These are phyloP conservation scores for Neoarthrinium moseri DNA, from an alignment of 2,329 filamentous ascomycete species.

Conservation along the genomic window DNA sequence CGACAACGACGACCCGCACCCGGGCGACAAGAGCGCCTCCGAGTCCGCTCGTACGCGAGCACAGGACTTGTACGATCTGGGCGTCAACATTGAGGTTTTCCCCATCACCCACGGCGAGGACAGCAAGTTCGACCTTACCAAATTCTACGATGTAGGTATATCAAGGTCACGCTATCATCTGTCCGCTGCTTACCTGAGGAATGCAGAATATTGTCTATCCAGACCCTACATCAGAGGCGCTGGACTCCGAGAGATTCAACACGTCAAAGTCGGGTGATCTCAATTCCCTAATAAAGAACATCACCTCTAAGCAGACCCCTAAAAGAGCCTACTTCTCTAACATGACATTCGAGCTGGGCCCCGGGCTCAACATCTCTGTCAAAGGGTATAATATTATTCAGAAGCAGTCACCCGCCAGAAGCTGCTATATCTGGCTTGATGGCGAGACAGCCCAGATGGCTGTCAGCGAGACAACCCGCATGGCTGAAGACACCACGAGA, in stretches of 20 bases:
- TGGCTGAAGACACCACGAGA: constrained; percentile 75
- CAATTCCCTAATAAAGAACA: constrained; percentile 77
- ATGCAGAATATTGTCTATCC: constrained; percentile 85
- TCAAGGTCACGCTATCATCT: background rate
- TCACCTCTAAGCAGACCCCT: constrained; percentile 86
- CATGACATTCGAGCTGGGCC: constrained; percentile 83
- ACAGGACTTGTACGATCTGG: constrained; percentile 92
- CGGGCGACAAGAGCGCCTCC: constrained; percentile 67
- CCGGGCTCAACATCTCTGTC: constrained; percentile 80
- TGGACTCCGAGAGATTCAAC: constrained; percentile 55
- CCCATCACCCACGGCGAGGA: constrained; percentile 75
- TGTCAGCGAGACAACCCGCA: constrained; percentile 67
- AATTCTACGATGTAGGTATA: constrained; percentile 85
- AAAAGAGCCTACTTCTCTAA: constrained; percentile 85
- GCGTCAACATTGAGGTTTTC: constrained; percentile 89
- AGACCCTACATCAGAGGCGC: constrained; percentile 69
- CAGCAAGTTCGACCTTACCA: constrained; percentile 73
- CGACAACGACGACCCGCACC: constrained; percentile 85
- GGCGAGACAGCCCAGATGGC: constrained; percentile 85
- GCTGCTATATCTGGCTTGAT: constrained; percentile 83
- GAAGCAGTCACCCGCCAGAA: constrained; percentile 75
- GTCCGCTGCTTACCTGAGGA: background rate
- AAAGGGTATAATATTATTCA: constrained; percentile 92
- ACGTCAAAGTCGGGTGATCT: constrained; percentile 70
- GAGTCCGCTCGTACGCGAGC: constrained; percentile 81